Evolutionary conservation across 768 basidiomycete genomes (phyloP).

Genomic region (Mycena galopus): DNA sequence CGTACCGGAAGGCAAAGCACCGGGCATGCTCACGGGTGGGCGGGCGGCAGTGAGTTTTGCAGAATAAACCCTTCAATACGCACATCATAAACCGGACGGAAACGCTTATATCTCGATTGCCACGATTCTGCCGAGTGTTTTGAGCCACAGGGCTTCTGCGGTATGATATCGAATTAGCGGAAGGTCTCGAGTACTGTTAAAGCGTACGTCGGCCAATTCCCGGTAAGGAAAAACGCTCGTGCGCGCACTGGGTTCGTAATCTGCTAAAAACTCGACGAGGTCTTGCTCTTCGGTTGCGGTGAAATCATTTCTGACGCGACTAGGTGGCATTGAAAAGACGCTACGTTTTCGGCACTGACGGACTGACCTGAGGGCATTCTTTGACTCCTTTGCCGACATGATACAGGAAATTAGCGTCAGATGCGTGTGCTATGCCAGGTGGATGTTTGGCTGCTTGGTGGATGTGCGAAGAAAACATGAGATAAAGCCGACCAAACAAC

Average conservation of each 20-base stretch:
- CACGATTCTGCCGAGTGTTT: slow-evolving; percentile 17
- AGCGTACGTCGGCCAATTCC: neutral
- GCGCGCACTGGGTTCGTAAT: neutral
- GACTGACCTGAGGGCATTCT: neutral
- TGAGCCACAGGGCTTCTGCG: slow-evolving; percentile 10
- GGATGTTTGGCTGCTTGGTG: too few species aligned
- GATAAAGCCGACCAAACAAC: neutral
- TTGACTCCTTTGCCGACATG: neutral
- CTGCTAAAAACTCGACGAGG: neutral
- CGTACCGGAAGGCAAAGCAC: neutral
- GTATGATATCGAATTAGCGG: neutral
- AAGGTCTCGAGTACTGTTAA: neutral
- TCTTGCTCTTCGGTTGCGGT: slow-evolving; percentile 7
- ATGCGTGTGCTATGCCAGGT: too few species aligned
- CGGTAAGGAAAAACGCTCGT: neutral
- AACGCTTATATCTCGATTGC: slow-evolving; percentile 9
- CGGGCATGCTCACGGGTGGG: neutral
- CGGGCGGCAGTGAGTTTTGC: neutral
- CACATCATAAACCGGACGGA: neutral
- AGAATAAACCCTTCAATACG: neutral
- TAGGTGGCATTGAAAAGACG: neutral
- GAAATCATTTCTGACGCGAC: neutral
- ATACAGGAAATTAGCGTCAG: too few species aligned
- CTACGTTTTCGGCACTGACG: neutral
- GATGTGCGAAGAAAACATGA: neutral